These are phyloP conservation scores for Ogataea zsoltii DNA, from an alignment of 805 yeast species.

Conservation along the genomic window DNA sequence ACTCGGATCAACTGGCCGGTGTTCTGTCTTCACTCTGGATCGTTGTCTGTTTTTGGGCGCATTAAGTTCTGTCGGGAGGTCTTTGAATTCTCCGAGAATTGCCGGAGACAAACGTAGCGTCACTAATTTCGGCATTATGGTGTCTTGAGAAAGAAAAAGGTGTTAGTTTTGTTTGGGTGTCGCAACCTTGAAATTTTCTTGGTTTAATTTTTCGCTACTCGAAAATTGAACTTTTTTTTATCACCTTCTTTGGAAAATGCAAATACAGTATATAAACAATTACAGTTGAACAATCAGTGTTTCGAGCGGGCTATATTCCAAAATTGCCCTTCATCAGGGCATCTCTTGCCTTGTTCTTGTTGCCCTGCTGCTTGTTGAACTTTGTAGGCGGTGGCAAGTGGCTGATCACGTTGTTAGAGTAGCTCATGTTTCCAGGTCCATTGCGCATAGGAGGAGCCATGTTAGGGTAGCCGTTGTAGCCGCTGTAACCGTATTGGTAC, in stretches of 20 bases:
- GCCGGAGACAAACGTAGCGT: constrained; percentile 17
- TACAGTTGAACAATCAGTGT: neutral
- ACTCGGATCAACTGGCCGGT: constrained; percentile 9
- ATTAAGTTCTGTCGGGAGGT: constrained; percentile 12
- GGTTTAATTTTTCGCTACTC: no score
- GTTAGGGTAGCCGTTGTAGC: neutral
- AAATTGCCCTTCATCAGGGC: constrained; percentile 67
- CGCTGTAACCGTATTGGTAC: constrained; percentile 4
- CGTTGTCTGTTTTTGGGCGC: constrained; percentile 7
- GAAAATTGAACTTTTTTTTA: no score
- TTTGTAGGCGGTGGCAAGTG: constrained; percentile 47
- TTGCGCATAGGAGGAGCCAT: constrained; percentile 1
- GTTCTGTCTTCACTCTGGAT: constrained; percentile 15
- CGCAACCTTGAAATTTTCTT: no score
- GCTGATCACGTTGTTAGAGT: constrained; percentile 18
- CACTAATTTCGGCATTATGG: constrained; percentile 15
- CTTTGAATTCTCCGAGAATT: constrained; percentile 12
- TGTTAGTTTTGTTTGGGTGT: no score
- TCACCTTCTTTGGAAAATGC: no score
- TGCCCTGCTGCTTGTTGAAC: constrained; percentile 50
- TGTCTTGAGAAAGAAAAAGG: neutral
- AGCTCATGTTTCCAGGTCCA: constrained; percentile 2
- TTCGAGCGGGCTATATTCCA: constrained; percentile 49
- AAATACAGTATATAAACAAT: neutral
- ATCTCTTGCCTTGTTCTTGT: constrained; percentile 59